A percentile compares a stretch with the other conserved stretches of the same genome.
Conservation (phyloP, 176 grass and related monocot species). For the Juncus effusus region DNA sequence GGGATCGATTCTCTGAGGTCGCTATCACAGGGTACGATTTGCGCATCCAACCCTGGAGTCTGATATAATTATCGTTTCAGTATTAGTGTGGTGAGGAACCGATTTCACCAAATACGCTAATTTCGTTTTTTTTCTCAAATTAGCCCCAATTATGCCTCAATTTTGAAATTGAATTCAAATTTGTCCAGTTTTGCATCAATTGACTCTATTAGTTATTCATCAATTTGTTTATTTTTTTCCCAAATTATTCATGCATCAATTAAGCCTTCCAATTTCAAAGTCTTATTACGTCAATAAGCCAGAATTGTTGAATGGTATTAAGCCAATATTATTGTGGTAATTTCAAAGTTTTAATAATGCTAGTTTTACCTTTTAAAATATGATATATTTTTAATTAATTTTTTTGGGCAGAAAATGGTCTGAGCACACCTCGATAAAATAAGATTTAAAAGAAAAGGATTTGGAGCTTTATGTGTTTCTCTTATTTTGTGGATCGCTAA, state of each 20-base stretch:
- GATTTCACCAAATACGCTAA: too few species aligned
- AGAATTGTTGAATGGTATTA: too few species aligned
- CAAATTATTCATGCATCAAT: too few species aligned
- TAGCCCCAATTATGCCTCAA: too few species aligned
- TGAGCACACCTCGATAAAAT: conserved; percentile 75
- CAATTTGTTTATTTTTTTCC: too few species aligned
- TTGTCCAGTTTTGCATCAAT: not conserved
- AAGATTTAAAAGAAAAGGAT: conserved; percentile 12
- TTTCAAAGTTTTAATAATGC: not conserved
- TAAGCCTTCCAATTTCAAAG: too few species aligned
- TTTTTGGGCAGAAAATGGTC: conserved; percentile 57
- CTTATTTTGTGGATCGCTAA: conserved; percentile 27
- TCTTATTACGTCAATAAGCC: too few species aligned
- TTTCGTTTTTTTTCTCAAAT: conserved; percentile 24
- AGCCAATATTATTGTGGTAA: too few species aligned
- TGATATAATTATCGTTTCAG: conserved; percentile 65
- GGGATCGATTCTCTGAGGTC: conserved; percentile 70
- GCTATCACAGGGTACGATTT: conserved; percentile 96
- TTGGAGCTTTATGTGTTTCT: conserved; percentile 19
- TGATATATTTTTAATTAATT: conserved; percentile 22
- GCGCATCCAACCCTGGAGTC: conserved; percentile 94
- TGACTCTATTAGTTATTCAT: too few species aligned
- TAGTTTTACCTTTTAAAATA: not conserved
- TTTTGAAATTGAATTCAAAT: too few species aligned
- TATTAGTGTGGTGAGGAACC: not conserved